Evolutionary conservation across 192 early-diverging fungal species (phyloP).

Genomic region (Obelidium mucronatum): DNA sequence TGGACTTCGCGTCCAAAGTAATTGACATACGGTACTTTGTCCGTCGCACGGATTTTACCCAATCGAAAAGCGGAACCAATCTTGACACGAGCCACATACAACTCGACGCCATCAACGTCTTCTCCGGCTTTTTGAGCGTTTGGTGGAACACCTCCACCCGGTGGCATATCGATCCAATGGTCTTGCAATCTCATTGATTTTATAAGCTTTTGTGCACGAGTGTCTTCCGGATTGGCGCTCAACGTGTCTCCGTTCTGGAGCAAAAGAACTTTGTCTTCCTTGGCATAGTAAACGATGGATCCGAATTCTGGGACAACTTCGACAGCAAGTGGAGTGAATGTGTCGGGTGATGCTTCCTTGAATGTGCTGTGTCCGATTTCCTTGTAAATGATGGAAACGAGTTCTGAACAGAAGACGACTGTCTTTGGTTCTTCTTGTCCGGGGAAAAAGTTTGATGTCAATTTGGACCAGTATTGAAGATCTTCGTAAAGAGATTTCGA

Average conservation of each 20-base stretch:
- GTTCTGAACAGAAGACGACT: constrained; percentile 42
- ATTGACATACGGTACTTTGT: constrained; percentile 3
- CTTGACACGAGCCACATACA: constrained; percentile 33
- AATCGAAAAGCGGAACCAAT: constrained; percentile 11
- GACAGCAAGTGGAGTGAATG: constrained; percentile 47
- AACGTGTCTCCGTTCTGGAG: constrained; percentile 1
- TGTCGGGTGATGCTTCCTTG: constrained; percentile 28
- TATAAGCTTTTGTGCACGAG: constrained; percentile 4
- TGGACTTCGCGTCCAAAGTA: constrained; percentile 23
- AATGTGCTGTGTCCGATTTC: constrained; percentile 34
- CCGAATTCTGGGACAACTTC: constrained; percentile 34
- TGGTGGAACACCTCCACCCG: not conserved
- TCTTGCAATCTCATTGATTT: not conserved
- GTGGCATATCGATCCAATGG: constrained; percentile 4
- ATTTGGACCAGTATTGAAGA: constrained; percentile 15
- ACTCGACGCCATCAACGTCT: constrained; percentile 13
- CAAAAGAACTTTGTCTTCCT: constrained; percentile 23
- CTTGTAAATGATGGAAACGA: constrained; percentile 40
- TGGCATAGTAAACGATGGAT: constrained; percentile 24
- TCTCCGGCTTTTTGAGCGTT: constrained; percentile 18
- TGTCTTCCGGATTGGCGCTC: not conserved
- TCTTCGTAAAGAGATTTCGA: constrained; percentile 30
- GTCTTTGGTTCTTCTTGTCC: constrained; percentile 34
- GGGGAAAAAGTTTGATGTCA: constrained; percentile 16
- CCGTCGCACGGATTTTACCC: constrained; percentile 9